Evolutionary conservation across 1,284 basidiomycete genomes (phyloP).

Genomic region (Moesziomyces antarcticus): DNA sequence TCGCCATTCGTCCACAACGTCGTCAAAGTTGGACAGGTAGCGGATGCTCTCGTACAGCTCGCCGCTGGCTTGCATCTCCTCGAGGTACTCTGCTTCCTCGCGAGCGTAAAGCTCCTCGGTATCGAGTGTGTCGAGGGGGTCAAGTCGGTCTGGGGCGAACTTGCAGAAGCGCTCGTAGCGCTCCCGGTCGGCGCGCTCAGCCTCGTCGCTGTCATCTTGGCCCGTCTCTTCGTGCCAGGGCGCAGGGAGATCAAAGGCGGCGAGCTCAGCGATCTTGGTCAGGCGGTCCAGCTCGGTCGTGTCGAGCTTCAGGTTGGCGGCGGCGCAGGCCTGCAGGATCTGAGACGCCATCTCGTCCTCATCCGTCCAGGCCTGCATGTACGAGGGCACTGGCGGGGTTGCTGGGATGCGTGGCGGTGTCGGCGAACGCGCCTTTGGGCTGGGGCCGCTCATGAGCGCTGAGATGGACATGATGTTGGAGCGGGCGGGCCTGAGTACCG

Average conservation of each 20-base stretch:
- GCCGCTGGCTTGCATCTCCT: constrained; percentile 16
- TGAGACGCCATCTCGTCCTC: constrained; percentile 41
- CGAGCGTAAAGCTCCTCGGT: constrained; percentile 21
- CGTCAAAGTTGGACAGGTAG: constrained; percentile 39
- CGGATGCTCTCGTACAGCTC: constrained; percentile 31
- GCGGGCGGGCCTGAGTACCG: constrained; percentile 29
- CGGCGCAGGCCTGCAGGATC: constrained; percentile 28
- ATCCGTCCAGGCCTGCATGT: constrained; percentile 35
- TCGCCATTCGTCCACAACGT: constrained; percentile 43
- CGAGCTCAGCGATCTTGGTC: constrained; percentile 40
- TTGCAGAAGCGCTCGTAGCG: constrained; percentile 8
- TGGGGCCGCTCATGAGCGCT: constrained; percentile 40
- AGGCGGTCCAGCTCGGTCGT: constrained; percentile 42
- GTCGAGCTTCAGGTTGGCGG: constrained; percentile 24
- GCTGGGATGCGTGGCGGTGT: constrained; percentile 21
- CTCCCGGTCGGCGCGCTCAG: constrained; percentile 7
- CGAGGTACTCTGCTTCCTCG: constrained; percentile 32
- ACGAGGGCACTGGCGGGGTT: constrained; percentile 5
- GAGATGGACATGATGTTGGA: constrained; percentile 52
- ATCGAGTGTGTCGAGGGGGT: constrained; percentile 36
- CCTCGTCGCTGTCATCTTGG: not conserved
- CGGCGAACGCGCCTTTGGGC: constrained; percentile 16
- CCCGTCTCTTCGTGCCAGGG: not conserved
- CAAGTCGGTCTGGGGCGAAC: constrained; percentile 19
- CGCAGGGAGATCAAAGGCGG: constrained; percentile 25